phyloP scores from a whole-genome alignment of 768 basidiomycete genomes.

The Sporobolomyces roseus region DNA sequence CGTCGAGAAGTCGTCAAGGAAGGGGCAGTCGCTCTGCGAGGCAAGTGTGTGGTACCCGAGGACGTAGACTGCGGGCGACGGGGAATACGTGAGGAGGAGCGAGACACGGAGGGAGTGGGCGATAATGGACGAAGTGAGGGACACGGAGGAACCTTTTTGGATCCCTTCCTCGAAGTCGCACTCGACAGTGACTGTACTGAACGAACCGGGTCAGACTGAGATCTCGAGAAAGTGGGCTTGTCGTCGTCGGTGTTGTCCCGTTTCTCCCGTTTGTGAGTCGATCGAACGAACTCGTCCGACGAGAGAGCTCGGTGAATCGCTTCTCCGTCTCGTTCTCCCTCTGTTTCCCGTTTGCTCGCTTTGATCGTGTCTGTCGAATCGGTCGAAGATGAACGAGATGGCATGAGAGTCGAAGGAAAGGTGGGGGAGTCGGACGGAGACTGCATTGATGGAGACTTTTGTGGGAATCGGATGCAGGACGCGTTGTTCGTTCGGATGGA shows the following conservation, averaged over 20 bases:
- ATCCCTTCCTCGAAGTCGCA: neutral
- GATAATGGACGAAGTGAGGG: neutral
- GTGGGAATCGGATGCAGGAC: no score
- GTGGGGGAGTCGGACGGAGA: no score
- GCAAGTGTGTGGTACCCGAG: no score
- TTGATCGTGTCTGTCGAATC: constrained; percentile 1
- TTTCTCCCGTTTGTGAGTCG: no score
- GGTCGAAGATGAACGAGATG: neutral
- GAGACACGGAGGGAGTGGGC: neutral
- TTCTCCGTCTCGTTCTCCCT: neutral
- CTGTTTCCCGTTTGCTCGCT: neutral
- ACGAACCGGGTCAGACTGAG: no score
- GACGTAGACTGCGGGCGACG: neutral
- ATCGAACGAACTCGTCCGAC: neutral
- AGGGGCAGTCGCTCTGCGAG: neutral
- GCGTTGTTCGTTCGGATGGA: no score
- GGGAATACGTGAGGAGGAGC: neutral
- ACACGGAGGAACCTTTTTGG: neutral
- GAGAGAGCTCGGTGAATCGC: neutral
- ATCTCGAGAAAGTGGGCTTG: no score
- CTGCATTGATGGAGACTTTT: no score
- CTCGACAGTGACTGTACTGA: no score
- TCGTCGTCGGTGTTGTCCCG: neutral
- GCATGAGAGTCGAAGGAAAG: no score
- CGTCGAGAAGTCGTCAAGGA: neutral